Conservation (phyloP, 164 flowering plant species). For the Magnolia officinalis region DNA sequence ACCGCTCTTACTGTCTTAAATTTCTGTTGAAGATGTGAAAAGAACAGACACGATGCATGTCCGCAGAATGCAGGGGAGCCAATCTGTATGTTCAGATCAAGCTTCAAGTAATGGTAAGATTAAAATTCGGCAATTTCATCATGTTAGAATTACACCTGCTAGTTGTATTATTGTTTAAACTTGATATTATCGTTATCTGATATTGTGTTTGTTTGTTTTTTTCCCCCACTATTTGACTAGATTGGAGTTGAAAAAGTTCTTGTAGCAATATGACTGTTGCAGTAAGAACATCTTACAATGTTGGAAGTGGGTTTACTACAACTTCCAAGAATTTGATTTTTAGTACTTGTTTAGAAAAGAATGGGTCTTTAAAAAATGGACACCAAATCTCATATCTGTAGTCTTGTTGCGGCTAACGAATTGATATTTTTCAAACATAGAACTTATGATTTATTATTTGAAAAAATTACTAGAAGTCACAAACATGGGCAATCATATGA, state of each 20-base stretch:
- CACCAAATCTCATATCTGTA: neutral
- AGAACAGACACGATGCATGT: conserved; percentile 30
- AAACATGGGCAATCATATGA: neutral
- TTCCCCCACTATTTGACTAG: neutral
- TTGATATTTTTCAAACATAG: neutral
- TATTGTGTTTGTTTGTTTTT: neutral
- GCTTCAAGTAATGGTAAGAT: conserved; percentile 40
- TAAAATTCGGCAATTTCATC: conserved; percentile 4
- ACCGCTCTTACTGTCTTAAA: conserved; percentile 14
- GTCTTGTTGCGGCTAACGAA: neutral
- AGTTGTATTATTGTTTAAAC: neutral
- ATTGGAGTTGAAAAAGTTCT: neutral
- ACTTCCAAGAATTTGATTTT: neutral
- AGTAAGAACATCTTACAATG: neutral
- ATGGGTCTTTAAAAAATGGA: neutral
- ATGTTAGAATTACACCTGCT: neutral
- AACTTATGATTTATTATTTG: neutral
- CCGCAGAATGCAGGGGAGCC: conserved; percentile 27
- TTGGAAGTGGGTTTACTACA: neutral
- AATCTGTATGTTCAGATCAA: conserved; percentile 32
- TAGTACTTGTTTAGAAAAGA: neutral
- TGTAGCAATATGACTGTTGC: neutral
- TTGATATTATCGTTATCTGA: neutral
- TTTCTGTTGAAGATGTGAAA: conserved; percentile 43
- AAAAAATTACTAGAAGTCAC: neutral